phyloP scores from a whole-genome alignment of 2,329 filamentous ascomycete genomes.

The Phyllosticta citrichinensis region DNA sequence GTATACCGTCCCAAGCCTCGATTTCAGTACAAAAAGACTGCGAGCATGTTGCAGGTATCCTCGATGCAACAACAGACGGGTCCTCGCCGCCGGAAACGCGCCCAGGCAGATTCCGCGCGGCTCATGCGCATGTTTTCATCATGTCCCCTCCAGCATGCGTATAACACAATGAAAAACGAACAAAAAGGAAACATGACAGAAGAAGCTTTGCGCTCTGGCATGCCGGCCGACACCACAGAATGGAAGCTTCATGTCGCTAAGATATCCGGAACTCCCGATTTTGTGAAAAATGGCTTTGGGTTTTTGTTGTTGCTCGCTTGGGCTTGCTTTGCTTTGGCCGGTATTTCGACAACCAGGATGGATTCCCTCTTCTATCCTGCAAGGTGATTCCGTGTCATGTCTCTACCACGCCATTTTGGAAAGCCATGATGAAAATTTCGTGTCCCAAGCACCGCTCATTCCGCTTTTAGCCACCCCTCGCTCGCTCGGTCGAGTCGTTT shows the following conservation, averaged over 20 bases:
- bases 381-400: conserved; percentile 26
- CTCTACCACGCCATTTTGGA: conserved; percentile 14
- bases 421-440: conserved; percentile 23
- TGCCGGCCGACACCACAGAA: conserved; percentile 29
- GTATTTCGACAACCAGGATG: conserved; percentile 16
- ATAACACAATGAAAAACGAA: conserved; percentile 17
- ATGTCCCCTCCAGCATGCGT: conserved; percentile 35
- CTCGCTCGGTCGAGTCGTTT: conserved; percentile 41
- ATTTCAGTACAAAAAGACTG: conserved; percentile 20
- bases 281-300: conserved; percentile 10
- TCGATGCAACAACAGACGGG: conserved; percentile 33
- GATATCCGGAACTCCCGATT: conserved; percentile 37
- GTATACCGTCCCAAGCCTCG: background rate
- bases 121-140: conserved; percentile 26
- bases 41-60: conserved; percentile 37
- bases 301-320: conserved; percentile 28
- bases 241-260: conserved; percentile 30
- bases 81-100: conserved; percentile 21
- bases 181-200: conserved; percentile 4
- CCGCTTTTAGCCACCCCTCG: conserved; percentile 29
- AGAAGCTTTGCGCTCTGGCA: conserved; percentile 11
- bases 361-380: conserved; percentile 35
- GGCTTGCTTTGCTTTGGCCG: conserved; percentile 15
- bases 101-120: conserved; percentile 17
- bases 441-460: conserved; percentile 21